Evolutionary conservation across 2,329 filamentous ascomycete species (phyloP).

Genomic region (Sphaceloma murrayae): DNA sequence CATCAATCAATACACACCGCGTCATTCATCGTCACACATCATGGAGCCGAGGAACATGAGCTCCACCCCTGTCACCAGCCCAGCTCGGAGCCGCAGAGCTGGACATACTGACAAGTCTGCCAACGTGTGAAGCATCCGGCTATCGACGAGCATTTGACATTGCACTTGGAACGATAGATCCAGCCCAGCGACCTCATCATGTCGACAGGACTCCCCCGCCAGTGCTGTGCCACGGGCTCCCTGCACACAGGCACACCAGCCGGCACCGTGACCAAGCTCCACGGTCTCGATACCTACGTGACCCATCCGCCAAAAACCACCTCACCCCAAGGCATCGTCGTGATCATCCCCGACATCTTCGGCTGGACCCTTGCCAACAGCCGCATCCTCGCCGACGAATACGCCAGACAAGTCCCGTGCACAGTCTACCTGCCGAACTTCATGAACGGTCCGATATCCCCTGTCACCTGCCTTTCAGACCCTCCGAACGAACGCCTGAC

Average conservation of each 20-base stretch:
- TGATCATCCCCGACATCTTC: conserved; percentile 34
- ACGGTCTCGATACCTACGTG: conserved; percentile 32
- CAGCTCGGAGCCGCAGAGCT: no score
- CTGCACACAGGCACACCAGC: conserved; percentile 31
- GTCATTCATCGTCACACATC: no score
- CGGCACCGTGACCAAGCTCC: conserved; percentile 28
- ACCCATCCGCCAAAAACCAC: conserved; percentile 26
- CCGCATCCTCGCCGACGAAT: conserved; percentile 31
- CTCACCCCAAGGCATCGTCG: conserved; percentile 28
- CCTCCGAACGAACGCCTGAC: no score
- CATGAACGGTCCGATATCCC: conserved; percentile 25
- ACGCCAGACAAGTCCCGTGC: conserved; percentile 27
- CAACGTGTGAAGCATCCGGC: no score
- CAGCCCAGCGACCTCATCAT: no score
- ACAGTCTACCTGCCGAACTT: conserved; percentile 31
- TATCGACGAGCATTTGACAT: no score
- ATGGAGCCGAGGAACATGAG: no score
- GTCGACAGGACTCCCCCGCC: conserved; percentile 17
- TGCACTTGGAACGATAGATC: no score
- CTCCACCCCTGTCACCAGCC: no score
- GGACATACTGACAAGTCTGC: no score
- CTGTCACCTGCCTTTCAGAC: neutral
- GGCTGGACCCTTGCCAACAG: conserved; percentile 31
- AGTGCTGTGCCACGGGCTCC: conserved; percentile 32
- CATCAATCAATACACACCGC: no score